phyloP scores from a whole-genome alignment of 768 basidiomycete genomes.

The Podaxis sp. region DNA sequence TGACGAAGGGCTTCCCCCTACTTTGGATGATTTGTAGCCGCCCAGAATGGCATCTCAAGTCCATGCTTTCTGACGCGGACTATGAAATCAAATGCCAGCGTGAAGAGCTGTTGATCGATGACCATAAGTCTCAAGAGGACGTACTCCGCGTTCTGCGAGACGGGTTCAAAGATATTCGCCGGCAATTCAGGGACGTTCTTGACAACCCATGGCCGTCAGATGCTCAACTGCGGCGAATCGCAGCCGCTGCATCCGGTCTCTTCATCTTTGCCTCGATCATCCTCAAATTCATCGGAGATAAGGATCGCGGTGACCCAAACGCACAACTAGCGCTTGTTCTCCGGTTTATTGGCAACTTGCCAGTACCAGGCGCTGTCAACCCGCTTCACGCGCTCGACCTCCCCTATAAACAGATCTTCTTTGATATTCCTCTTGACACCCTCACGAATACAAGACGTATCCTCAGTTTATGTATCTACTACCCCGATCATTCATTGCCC shows the following conservation, averaged over 20 bases:
- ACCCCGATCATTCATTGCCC: not conserved
- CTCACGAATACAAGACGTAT: not conserved
- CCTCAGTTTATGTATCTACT: not conserved
- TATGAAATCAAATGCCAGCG: not conserved
- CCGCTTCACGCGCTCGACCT: not conserved
- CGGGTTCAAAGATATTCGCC: too few relatives aligned
- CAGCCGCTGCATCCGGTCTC: not conserved
- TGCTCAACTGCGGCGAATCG: not conserved
- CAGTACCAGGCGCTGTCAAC: not conserved
- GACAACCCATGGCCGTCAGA: not conserved
- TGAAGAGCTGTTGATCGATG: not conserved
- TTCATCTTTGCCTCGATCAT: not conserved
- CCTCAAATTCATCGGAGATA: not conserved
- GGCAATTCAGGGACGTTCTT: not conserved
- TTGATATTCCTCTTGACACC: not conserved
- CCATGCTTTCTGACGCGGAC: not conserved
- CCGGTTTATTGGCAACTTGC: not conserved
- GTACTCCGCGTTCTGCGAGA: not conserved
- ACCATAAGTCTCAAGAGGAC: not conserved
- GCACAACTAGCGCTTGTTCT: not conserved
- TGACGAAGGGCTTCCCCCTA: not conserved
- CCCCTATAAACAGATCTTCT: not conserved
- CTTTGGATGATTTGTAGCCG: constrained; percentile 1
- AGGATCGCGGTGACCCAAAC: not conserved
- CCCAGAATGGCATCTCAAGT: not conserved